Conservation (phyloP, 805 yeast genomes). For the Myxozyma geophila region DNA sequence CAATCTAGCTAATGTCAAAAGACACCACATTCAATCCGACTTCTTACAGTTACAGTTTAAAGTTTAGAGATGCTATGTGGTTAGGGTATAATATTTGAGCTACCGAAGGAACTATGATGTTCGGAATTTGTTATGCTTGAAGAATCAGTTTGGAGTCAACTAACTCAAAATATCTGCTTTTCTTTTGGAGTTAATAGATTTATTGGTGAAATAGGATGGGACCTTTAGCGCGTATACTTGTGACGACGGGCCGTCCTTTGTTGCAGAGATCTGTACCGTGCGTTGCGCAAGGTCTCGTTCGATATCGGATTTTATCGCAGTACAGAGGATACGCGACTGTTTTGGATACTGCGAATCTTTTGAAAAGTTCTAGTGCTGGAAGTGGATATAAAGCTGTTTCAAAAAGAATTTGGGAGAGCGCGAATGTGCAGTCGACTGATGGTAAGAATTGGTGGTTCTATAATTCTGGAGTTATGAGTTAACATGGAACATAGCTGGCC, state of each 20-base stretch:
- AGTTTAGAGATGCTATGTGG: background rate
- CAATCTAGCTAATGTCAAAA: too few relatives aligned
- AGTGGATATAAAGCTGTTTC: slow-evolving; percentile 12
- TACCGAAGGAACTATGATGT: background rate
- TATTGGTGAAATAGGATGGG: background rate
- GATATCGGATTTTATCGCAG: background rate
- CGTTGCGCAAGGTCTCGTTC: background rate
- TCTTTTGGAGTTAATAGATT: too few relatives aligned
- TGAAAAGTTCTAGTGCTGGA: slow-evolving; percentile 17
- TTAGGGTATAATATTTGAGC: background rate
- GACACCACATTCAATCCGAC: background rate
- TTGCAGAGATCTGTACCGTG: background rate
- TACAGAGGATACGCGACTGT: slow-evolving; percentile 27
- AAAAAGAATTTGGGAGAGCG: slow-evolving; percentile 81
- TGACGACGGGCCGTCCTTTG: background rate
- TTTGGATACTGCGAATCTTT: slow-evolving; percentile 24
- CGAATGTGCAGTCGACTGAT: slow-evolving; percentile 47
- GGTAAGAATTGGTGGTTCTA: slow-evolving; percentile 15
- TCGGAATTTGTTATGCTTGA: too few relatives aligned
- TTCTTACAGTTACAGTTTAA: background rate
- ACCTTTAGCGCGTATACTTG: background rate
- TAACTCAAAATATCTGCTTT: too few relatives aligned
- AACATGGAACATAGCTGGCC: slow-evolving; percentile 16
- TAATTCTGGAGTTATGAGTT: background rate
- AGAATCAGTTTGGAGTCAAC: too few relatives aligned